Evolutionary conservation across 2,329 filamentous ascomycete species (phyloP).

Genomic region (Lachnellula arida): DNA sequence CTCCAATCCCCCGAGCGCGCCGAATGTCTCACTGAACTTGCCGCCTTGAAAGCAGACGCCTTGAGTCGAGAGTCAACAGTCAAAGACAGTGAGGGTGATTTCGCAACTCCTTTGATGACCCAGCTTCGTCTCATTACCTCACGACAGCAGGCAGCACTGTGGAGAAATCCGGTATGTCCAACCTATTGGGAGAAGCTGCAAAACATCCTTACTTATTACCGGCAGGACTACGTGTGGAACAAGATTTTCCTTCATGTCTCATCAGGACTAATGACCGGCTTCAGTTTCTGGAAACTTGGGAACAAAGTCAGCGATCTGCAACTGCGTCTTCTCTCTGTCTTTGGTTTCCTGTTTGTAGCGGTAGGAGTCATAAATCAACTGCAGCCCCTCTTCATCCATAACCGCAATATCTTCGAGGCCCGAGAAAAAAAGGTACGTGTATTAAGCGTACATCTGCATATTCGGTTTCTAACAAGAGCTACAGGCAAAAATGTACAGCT

Average conservation of each 20-base stretch:
- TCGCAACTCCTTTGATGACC: constrained; percentile 43
- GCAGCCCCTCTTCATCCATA: constrained; percentile 53
- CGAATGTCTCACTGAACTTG: constrained; percentile 52
- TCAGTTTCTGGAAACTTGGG: constrained; percentile 57
- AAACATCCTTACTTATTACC: too few relatives aligned
- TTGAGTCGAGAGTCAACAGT: too few relatives aligned
- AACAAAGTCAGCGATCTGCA: constrained; percentile 48
- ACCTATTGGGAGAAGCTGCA: too few relatives aligned
- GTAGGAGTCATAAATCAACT: constrained; percentile 53
- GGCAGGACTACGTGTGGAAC: constrained; percentile 34
- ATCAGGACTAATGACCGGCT: constrained; percentile 55
- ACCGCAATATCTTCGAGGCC: constrained; percentile 52
- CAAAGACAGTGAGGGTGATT: constrained; percentile 34
- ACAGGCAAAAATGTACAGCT: constrained; percentile 54
- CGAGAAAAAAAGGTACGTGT: constrained; percentile 47
- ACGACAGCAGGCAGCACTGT: constrained; percentile 46
- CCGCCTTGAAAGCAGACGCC: constrained; percentile 24
- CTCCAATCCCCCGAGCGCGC: constrained; percentile 52
- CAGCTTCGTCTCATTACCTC: constrained; percentile 36
- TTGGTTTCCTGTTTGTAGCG: constrained; percentile 60
- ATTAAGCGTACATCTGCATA: too few relatives aligned
- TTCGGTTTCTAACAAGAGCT: too few relatives aligned
- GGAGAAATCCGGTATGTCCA: constrained; percentile 54
- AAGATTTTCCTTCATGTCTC: constrained; percentile 48
- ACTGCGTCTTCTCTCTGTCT: constrained; percentile 53